Evolutionary conservation across 441 rosid genomes (phyloP).

Genomic region (Populus trichocarpa): DNA sequence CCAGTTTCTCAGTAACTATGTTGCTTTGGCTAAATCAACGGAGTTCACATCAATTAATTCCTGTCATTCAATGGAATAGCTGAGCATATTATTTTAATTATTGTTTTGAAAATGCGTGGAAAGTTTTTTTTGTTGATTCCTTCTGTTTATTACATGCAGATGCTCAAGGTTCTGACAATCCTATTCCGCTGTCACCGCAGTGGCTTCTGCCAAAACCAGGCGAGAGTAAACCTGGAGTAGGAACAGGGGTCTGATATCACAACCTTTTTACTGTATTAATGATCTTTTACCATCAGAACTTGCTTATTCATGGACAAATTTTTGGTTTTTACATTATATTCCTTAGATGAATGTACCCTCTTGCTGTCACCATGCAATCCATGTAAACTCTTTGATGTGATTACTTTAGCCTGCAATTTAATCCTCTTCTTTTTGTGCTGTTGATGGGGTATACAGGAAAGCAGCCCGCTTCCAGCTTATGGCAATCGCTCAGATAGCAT

Average conservation of each 20-base stretch:
- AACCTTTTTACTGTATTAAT: not conserved
- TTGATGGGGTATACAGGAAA: constrained; percentile 46
- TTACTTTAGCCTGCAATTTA: not conserved
- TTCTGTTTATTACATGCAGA: constrained; percentile 54
- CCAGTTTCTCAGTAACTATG: not conserved
- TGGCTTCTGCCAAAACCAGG: constrained; percentile 98
- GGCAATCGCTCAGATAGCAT: constrained; percentile 37
- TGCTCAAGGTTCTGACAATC: constrained; percentile 32
- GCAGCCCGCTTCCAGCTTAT: constrained; percentile 30
- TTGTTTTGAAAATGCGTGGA: not conserved
- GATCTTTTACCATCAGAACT: not conserved
- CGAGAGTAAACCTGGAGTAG: constrained; percentile 74
- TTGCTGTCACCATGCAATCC: not conserved
- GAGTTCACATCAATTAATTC: too few species aligned
- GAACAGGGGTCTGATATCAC: constrained; percentile 61
- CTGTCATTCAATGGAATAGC: not conserved
- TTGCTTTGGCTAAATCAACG: not conserved
- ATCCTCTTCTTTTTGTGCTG: constrained; percentile 1
- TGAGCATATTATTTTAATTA: not conserved
- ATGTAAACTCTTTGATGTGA: constrained; percentile 7
- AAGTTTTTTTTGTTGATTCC: not conserved
- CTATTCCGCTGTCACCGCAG: constrained; percentile 93
- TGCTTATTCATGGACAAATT: not conserved
- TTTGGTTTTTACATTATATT: not conserved
- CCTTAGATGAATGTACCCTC: not conserved